Evolutionary conservation across 768 basidiomycete genomes (phyloP).

Genomic region (Epithele typhae): DNA sequence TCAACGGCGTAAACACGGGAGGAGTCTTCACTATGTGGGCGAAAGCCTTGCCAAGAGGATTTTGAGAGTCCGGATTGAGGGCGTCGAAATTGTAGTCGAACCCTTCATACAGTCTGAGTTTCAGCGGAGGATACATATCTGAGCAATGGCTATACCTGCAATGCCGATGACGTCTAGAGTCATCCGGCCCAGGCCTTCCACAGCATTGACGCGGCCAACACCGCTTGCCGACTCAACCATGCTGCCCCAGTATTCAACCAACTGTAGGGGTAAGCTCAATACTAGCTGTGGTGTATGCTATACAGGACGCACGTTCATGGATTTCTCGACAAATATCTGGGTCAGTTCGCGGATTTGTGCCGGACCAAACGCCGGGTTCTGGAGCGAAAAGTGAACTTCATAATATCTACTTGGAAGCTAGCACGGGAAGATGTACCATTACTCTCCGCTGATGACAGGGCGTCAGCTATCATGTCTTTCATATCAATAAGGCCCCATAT

Average conservation of each 20-base stretch:
- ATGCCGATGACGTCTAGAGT: slow-evolving; percentile 42
- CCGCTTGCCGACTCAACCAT: too few relatives aligned
- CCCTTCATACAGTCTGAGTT: too few relatives aligned
- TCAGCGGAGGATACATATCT: too few relatives aligned
- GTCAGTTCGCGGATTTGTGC: slow-evolving; percentile 55
- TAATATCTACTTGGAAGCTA: not conserved
- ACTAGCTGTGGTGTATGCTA: slow-evolving; percentile 18
- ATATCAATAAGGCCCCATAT: too few relatives aligned
- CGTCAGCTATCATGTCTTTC: slow-evolving; percentile 10
- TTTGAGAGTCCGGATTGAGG: slow-evolving; percentile 22
- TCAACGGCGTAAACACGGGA: not conserved
- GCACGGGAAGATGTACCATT: slow-evolving; percentile 21
- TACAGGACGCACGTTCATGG: slow-evolving; percentile 39
- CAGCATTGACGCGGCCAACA: slow-evolving; percentile 25
- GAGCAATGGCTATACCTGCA: too few relatives aligned
- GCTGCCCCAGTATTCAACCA: too few relatives aligned
- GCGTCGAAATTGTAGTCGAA: slow-evolving; percentile 33
- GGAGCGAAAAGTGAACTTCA: too few relatives aligned
- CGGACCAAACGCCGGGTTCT: slow-evolving; percentile 66
- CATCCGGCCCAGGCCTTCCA: slow-evolving; percentile 30
- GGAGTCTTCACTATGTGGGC: slow-evolving; percentile 11
- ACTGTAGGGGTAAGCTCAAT: too few relatives aligned
- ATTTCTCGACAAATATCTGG: slow-evolving; percentile 50
- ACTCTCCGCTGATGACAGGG: slow-evolving; percentile 11
- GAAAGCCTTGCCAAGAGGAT: too few relatives aligned